Conservation (phyloP, 331 rosid genomes). For the Spiraea crenata region DNA sequence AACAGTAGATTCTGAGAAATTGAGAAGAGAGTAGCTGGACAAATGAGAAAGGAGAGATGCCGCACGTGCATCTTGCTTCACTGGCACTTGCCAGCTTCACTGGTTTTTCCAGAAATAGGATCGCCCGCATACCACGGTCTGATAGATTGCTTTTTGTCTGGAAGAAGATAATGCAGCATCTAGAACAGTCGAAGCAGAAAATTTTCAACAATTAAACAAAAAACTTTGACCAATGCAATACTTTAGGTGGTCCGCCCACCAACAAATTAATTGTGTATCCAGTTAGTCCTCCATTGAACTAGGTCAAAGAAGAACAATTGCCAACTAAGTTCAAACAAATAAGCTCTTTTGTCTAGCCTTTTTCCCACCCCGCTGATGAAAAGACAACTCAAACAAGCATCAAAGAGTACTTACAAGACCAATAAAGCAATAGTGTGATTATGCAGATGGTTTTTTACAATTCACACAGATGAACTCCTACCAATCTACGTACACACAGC, state of each 20-base stretch:
- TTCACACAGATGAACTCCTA: neutral
- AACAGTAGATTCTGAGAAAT: neutral
- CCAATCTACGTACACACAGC: neutral
- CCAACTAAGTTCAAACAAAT: no score
- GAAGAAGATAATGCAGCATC: slow-evolving; percentile 3
- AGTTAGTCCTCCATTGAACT: neutral
- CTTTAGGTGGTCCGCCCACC: slow-evolving; percentile 1
- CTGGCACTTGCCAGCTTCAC: neutral
- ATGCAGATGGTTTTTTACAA: neutral
- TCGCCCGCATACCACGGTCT: neutral
- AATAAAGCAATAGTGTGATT: no score
- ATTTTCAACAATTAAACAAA: neutral
- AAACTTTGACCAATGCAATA: slow-evolving; percentile 15
- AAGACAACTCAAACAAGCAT: no score
- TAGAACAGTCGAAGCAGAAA: slow-evolving; percentile 2
- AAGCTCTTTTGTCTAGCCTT: no score
- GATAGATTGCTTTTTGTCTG: neutral
- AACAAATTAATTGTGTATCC: neutral
- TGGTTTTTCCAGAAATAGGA: neutral
- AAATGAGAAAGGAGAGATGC: neutral
- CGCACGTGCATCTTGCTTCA: slow-evolving; percentile 18
- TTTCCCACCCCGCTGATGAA: no score
- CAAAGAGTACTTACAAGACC: no score
- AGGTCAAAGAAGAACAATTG: slow-evolving; percentile 1
- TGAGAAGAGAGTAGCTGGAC: neutral